phyloP scores from a whole-genome alignment of 148 eudicot species.

The Rhododendron ferrugineum region DNA sequence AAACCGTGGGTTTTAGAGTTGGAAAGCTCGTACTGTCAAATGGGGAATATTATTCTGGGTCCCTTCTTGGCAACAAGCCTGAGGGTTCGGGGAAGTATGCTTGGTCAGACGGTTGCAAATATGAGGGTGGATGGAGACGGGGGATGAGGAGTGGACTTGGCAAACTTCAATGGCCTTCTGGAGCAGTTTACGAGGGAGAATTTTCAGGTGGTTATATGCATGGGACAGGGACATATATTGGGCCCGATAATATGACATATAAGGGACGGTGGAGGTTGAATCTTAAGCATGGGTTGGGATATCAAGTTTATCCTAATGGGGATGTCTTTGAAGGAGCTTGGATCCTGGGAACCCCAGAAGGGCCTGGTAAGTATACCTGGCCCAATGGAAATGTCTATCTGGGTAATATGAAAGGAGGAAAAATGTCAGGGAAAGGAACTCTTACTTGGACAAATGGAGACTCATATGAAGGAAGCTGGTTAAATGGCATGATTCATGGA shows the following conservation, averaged over 20 bases:
- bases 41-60: slow-evolving; percentile 75
- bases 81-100: slow-evolving; percentile 82
- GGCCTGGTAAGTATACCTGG: slow-evolving; percentile 94
- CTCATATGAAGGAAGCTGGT: slow-evolving; percentile 90
- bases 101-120: slow-evolving; percentile 81
- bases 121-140: slow-evolving; percentile 87
- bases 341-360: slow-evolving; percentile 88
- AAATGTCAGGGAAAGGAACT: slow-evolving; percentile 88
- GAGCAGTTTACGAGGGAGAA: slow-evolving; percentile 82
- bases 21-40: slow-evolving; percentile 52
- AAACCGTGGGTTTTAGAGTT: slow-evolving; percentile 45
- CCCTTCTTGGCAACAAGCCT: slow-evolving; percentile 63
- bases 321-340: slow-evolving; percentile 94
- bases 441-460: slow-evolving; percentile 87
- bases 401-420: slow-evolving; percentile 92
- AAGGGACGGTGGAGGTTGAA: slow-evolving; percentile 85
- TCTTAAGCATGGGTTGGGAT: slow-evolving; percentile 90
- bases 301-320: slow-evolving; percentile 66
- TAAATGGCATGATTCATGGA: slow-evolving; percentile 85
- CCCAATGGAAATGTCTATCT: slow-evolving; percentile 69
- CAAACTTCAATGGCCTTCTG: slow-evolving; percentile 72
- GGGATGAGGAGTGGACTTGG: slow-evolving; percentile 92
- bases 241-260: slow-evolving; percentile 53
- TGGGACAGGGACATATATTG: slow-evolving; percentile 66
- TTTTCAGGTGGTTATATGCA: slow-evolving; percentile 91